Evolutionary conservation across 129 eudicot species (phyloP), one percentile per base, ranked within the genome.

Genomic region (Glebionis coronaria): DNA sequence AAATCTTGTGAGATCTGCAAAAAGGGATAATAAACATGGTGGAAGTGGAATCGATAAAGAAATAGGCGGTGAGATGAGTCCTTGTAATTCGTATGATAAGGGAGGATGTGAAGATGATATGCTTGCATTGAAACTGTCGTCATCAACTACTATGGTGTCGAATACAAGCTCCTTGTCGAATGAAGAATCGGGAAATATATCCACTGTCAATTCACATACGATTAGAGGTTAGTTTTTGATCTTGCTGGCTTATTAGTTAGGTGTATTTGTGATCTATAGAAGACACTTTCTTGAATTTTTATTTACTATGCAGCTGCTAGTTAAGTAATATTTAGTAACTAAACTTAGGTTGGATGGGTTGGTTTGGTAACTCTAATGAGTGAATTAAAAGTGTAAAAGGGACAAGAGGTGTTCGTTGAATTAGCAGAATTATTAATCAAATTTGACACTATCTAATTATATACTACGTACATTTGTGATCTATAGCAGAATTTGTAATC

Each of bases 1-100:
- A 76, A 87, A 93, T 45, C 76, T 93, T 14, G 98, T 92, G 69
- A 85, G 69, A 68, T 88, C 95, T 50, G 88, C 81, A 70, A 88
- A 74, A 57, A 61, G 5, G 12, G 91, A 82, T 47, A 81, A 45
- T 60, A 72, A 53, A 62, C 72, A 31, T 28, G 61, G 62, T 58
- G 68, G 67, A 47, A 74, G 60, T 44, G 69, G 57, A 46, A 51
- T 58, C 69, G 80, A 80, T 51, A 9, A 23, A 56, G 65, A 68
- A 44, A 20, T 49, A 19, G 62, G 51, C 67, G 79, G 15, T 58
- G 47, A 63, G 52, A 52, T 8, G n/a, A 15, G 55, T 15, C 60
- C 67, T 47, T 35, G 50, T 74, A 5, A 40, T 67, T 66, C 73
- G 1, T 54, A 72, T 45, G 52, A 28, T 8, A 69, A 71, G 52